Base-by-base conservation (phyloP, 306 rosid genomes). In the Pyrus bretschneideri region DNA sequence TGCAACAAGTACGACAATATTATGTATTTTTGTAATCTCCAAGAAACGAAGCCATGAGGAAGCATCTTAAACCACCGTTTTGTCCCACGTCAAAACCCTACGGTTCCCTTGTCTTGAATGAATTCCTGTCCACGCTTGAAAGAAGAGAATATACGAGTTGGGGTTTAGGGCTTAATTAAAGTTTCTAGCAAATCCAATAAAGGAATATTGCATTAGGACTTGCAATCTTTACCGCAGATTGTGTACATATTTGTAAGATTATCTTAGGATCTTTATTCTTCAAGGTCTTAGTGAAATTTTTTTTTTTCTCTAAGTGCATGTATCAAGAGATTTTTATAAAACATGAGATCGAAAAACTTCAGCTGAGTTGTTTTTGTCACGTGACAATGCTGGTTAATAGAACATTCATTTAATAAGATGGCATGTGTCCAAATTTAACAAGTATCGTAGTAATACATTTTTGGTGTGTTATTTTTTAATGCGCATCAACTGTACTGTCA, bases 81-180 rank as follows among this genome's bases (percentile, higher is more conserved):
- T 22, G 69, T 75, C 57, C 49, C 73, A 19, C 42, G 13, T 29
- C 40, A 46, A 59, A 71, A 38, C 65, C 70, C 58, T 46, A 54
- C 64, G 6, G 55, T 51, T 59, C 63, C 68, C 67, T 58, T 72
- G 75, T 71, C 74, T 58, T 62, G 30, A 17, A 23, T 73, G 46
- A 40, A 49, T 23, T 78, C 59, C 73, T 77, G 79, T 77, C 79
- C 67, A 61, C 31, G 57, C 68, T 54, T 52, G 49, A 49, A 22
- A 21, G 69, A 67, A 45, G 72, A 72, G 49, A 76, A 71, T 69
- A 51, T 68, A 55, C 67, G 67, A 58, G 65, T 65, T 76, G 65
- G 54, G 65, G 11, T n/a, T 76, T 14, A 11, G 21, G 11, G 33
- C 22, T 46, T 57, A 57, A 27, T 70, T 49, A 23, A 54, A n/a